Conservation (phyloP, 139 green algal genomes). For the Chlorella sp. region DNA sequence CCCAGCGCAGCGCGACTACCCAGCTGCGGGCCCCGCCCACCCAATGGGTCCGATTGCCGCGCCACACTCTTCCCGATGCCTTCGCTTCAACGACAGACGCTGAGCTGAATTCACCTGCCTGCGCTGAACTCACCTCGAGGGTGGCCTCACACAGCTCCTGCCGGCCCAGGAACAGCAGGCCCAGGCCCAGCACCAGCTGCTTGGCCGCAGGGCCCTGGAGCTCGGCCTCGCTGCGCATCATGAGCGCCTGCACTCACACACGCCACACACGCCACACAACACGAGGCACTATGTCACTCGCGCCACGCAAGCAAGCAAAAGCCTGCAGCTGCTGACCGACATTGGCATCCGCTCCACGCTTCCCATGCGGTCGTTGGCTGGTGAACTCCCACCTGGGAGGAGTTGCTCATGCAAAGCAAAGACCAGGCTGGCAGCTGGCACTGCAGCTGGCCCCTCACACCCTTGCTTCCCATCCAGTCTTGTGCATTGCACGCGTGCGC, state of each 20-base stretch:
- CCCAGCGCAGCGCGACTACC: too few relatives aligned
- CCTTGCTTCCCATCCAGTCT: too few relatives aligned
- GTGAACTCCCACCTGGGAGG: neutral
- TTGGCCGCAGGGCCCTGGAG: slow-evolving; percentile 62
- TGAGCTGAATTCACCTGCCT: neutral
- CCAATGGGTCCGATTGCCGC: neutral
- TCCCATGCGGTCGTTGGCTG: neutral
- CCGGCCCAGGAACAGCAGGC: slow-evolving; percentile 90
- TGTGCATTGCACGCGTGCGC: too few relatives aligned
- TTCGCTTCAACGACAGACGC: neutral
- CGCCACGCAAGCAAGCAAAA: neutral
- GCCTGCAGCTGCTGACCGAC: neutral
- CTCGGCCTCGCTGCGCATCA: slow-evolving; percentile 78
- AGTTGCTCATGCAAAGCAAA: neutral
- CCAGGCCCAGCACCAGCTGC: slow-evolving; percentile 81
- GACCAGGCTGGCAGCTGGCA: neutral
- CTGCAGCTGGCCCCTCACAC: too few relatives aligned
- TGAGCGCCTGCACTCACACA: slow-evolving; percentile 77
- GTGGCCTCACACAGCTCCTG: slow-evolving; percentile 89
- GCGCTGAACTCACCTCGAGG: slow-evolving; percentile 63
- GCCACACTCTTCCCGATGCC: neutral
- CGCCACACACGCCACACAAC: neutral
- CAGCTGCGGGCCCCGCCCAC: too few relatives aligned
- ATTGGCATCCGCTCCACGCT: neutral
- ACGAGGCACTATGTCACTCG: neutral